These are phyloP conservation scores for Suhomyces bolitotheri DNA, from an alignment of 1,139 yeast species.

Conservation along the genomic window DNA sequence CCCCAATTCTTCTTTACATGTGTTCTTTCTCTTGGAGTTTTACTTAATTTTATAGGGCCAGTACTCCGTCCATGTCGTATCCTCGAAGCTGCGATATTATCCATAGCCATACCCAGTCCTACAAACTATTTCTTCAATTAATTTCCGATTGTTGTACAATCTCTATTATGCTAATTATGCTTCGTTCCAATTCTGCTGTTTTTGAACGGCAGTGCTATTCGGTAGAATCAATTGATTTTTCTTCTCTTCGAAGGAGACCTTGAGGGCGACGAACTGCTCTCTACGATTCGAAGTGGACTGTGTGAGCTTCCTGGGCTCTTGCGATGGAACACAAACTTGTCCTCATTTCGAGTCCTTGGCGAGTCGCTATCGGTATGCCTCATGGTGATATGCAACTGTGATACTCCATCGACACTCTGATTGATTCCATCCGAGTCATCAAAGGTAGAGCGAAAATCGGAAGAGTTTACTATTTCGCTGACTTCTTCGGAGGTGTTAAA, in stretches of 20 bases:
- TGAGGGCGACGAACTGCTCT: conserved; percentile 4
- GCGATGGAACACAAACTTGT: not conserved
- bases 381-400: conserved; percentile 14
- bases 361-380: conserved; percentile 1
- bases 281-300: not conserved
- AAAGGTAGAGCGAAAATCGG: not conserved
- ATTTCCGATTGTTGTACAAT: too few relatives aligned
- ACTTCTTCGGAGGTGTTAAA: conserved; percentile 3
- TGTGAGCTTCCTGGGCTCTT: conserved; percentile 1
- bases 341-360: conserved; percentile 3
- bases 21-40: too few relatives aligned
- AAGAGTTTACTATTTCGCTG: conserved; percentile 3
- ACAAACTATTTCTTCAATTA: too few relatives aligned
- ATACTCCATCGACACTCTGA: conserved; percentile 17
- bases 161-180: too few relatives aligned
- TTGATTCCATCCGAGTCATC: conserved; percentile 14
- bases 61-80: too few relatives aligned
- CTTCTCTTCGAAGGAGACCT: conserved; percentile 12
- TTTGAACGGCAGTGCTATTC: too few relatives aligned
- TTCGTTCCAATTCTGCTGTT: too few relatives aligned
- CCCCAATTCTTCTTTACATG: too few relatives aligned
- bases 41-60: too few relatives aligned
- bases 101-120: too few relatives aligned
- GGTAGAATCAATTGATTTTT: too few relatives aligned
- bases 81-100: too few relatives aligned